Evolutionary conservation across 805 yeast genomes (phyloP).

Genomic region (Barnettozyma salicaria): DNA sequence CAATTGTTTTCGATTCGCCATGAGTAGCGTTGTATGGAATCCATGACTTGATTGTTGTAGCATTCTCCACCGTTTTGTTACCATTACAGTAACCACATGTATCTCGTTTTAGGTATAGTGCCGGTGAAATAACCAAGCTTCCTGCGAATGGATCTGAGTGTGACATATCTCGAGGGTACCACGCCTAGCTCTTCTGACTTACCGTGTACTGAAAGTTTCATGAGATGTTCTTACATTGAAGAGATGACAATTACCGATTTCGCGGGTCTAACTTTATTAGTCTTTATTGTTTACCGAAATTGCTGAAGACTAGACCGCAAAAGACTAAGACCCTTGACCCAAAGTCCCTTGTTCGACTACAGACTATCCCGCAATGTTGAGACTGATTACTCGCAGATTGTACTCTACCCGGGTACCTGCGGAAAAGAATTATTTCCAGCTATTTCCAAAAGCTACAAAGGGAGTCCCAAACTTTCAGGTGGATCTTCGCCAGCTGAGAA

Average conservation of each 20-base stretch:
- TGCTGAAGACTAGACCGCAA: constrained; percentile 8
- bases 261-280: too few species aligned
- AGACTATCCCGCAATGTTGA: background rate
- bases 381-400: constrained; percentile 9
- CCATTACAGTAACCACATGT: constrained; percentile 70
- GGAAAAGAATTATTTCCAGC: constrained; percentile 39
- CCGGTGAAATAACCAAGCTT: constrained; percentile 37
- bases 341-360: too few species aligned
- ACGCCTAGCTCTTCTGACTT: constrained; percentile 12
- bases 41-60: constrained; percentile 36
- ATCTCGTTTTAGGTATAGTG: constrained; percentile 37
- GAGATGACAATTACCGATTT: too few species aligned
- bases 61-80: constrained; percentile 27
- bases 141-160: background rate
- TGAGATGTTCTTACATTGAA: too few species aligned
- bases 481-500: constrained; percentile 50
- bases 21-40: constrained; percentile 10
- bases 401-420: constrained; percentile 6
- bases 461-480: constrained; percentile 65
- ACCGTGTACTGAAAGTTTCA: too few species aligned
- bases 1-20: constrained; percentile 27
- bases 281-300: background rate
- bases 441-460: constrained; percentile 76
- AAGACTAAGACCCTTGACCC: constrained; percentile 1
- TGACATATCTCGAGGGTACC: background rate